These are phyloP conservation scores for Nicotiana attenuata DNA, from an alignment of 257 asterid species.

Conservation along the genomic window DNA sequence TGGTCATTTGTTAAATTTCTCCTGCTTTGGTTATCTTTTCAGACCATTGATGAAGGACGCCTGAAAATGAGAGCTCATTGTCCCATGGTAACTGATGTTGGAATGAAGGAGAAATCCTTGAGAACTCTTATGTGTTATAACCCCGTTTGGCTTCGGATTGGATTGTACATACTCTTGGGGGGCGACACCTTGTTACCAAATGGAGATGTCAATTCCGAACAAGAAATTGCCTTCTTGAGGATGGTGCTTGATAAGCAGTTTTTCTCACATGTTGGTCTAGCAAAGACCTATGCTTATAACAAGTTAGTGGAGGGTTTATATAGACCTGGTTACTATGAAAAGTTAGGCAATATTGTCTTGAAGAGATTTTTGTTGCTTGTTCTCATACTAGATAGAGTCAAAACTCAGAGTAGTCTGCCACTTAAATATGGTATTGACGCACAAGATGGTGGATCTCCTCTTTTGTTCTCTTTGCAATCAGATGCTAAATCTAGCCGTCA, in stretches of 20 bases:
- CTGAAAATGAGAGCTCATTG: constrained; percentile 82
- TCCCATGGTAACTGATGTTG: constrained; percentile 90
- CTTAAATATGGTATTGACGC: constrained; percentile 95
- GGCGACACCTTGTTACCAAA: constrained; percentile 77
- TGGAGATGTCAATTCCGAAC: constrained; percentile 62
- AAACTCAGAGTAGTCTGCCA: constrained; percentile 75
- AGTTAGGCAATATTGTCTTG: constrained; percentile 78
- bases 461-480: constrained; percentile 58
- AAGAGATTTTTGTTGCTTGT: constrained; percentile 89
- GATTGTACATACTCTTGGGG: constrained; percentile 73
- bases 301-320: constrained; percentile 91
- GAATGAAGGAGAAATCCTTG: constrained; percentile 82
- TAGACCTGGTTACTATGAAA: constrained; percentile 94
- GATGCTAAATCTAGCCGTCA: constrained; percentile 81
- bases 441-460: constrained; percentile 93
- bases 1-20: neutral
- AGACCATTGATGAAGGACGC: constrained; percentile 91
- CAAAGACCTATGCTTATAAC: constrained; percentile 80
- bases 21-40: constrained; percentile 15
- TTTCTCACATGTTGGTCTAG: constrained; percentile 68
- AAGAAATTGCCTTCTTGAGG: constrained; percentile 75
- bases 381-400: constrained; percentile 74
- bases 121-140: constrained; percentile 73
- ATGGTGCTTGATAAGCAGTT: constrained; percentile 82
- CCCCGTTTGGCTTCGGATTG: constrained; percentile 81